Conservation (phyloP, 202 grass and related monocot genomes). For the Panicum hallii region DNA sequence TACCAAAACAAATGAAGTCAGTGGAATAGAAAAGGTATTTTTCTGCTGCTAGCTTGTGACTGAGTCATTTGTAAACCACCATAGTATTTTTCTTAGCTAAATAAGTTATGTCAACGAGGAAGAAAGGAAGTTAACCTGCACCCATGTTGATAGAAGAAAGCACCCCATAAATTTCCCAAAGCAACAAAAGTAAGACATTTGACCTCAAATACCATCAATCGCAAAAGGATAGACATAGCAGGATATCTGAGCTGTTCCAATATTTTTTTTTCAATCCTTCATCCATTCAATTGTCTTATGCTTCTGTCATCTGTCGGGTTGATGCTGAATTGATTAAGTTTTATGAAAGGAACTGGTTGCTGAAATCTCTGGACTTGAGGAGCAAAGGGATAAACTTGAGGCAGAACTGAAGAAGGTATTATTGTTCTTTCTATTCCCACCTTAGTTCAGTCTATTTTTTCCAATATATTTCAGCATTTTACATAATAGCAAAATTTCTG, state of each 20-base stretch:
- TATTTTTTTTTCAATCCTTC: conserved; percentile 22
- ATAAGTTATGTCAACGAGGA: not conserved
- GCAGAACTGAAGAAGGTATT: conserved; percentile 80
- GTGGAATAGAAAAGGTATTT: conserved; percentile 80
- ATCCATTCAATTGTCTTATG: conserved; percentile 28
- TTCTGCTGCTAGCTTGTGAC: conserved; percentile 18
- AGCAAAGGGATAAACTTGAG: conserved; percentile 77
- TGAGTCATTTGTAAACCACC: conserved; percentile 34
- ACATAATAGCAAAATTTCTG: not conserved
- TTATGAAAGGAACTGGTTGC: conserved; percentile 67
- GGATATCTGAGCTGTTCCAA: conserved; percentile 4
- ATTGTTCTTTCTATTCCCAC: conserved; percentile 36
- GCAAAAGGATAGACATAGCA: conserved; percentile 24
- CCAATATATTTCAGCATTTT: conserved; percentile 32
- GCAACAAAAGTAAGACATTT: conserved; percentile 7
- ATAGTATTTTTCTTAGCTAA: conserved; percentile 34
- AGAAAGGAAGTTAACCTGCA: conserved; percentile 11
- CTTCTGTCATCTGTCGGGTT: conserved; percentile 1
- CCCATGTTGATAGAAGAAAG: conserved; percentile 17
- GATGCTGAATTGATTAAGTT: conserved; percentile 23
- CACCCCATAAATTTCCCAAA: not conserved
- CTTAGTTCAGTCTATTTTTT: conserved; percentile 20
- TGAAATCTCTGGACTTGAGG: conserved; percentile 85
- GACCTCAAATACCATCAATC: conserved; percentile 4
- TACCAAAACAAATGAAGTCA: conserved; percentile 85